Evolutionary conservation across 768 basidiomycete species (phyloP).

Genomic region (Agaricus subrufescens): DNA sequence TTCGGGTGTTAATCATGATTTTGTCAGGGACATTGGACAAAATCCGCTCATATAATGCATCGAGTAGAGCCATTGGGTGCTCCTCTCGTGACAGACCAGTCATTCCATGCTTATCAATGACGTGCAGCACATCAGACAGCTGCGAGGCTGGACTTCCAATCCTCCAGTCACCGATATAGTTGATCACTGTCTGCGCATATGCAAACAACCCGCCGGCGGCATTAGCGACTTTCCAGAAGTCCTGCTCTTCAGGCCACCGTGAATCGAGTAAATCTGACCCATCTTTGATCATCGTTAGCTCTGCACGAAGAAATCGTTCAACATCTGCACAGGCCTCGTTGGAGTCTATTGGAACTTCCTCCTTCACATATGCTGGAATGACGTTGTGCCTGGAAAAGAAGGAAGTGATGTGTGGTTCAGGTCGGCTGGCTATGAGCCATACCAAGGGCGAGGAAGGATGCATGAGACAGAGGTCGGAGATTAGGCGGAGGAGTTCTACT

Average conservation of each 20-base stretch:
- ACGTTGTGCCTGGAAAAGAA: neutral
- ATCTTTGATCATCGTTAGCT: neutral
- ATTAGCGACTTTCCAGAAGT: neutral
- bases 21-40: neutral
- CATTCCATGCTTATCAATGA: neutral
- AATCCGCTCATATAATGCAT: constrained; percentile 5
- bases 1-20: neutral
- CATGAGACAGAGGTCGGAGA: neutral
- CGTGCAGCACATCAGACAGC: neutral
- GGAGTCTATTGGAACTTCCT: neutral
- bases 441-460: neutral
- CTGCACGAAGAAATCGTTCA: neutral
- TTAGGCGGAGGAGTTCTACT: neutral
- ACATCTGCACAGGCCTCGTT: neutral
- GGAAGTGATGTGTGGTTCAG: neutral
- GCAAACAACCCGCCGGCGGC: neutral
- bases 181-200: neutral
- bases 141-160: neutral
- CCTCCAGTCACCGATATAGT: neutral
- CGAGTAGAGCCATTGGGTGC: constrained; percentile 7
- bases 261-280: neutral
- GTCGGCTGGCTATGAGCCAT: constrained; percentile 1
- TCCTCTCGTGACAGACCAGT: neutral
- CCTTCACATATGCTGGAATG: neutral
- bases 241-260: neutral